Percentiles rank a stretch among this genome's conserved stretches.
phyloP scores from a whole-genome alignment of 768 basidiomycete species.

The Infundibulicybe gibba region DNA sequence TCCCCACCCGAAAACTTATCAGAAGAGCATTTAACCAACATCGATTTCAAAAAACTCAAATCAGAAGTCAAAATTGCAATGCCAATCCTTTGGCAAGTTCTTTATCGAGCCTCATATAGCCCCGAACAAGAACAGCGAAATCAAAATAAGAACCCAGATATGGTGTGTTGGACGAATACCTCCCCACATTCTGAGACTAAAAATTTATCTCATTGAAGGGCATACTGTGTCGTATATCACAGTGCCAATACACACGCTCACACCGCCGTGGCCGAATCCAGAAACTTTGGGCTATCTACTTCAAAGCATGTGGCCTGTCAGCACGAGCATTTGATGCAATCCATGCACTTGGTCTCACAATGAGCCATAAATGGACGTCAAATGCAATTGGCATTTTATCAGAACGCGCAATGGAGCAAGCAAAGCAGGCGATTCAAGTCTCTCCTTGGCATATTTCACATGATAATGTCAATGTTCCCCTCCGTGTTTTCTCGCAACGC shows the following conservation, averaged over 20 bases:
- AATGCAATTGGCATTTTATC: too few species aligned
- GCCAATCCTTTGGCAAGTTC: constrained; percentile 11
- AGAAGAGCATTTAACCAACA: constrained; percentile 12
- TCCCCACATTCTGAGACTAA: neutral
- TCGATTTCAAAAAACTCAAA: too few species aligned
- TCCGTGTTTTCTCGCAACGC: constrained; percentile 31
- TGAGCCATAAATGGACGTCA: too few species aligned
- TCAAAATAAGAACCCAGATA: constrained; percentile 13
- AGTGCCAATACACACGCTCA: constrained; percentile 22
- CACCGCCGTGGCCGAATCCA: too few species aligned
- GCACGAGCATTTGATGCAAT: too few species aligned
- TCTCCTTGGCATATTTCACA: constrained; percentile 26
- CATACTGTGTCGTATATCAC: constrained; percentile 18
- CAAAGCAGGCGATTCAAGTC: constrained; percentile 14
- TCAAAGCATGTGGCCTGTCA: constrained; percentile 31
- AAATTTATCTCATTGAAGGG: constrained; percentile 19
- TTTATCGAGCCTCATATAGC: constrained; percentile 6
- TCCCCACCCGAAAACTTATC: constrained; percentile 9
- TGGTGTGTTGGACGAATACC: too few species aligned
- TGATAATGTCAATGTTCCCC: constrained; percentile 34
- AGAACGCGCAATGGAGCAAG: constrained; percentile 37
- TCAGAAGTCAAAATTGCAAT: constrained; percentile 2
- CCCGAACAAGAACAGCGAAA: constrained; percentile 8
- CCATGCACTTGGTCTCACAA: too few species aligned
- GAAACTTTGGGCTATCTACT: constrained; percentile 30